These are phyloP conservation scores for Collybiopsis confluens DNA, from an alignment of 768 basidiomycete species.

Conservation along the genomic window DNA sequence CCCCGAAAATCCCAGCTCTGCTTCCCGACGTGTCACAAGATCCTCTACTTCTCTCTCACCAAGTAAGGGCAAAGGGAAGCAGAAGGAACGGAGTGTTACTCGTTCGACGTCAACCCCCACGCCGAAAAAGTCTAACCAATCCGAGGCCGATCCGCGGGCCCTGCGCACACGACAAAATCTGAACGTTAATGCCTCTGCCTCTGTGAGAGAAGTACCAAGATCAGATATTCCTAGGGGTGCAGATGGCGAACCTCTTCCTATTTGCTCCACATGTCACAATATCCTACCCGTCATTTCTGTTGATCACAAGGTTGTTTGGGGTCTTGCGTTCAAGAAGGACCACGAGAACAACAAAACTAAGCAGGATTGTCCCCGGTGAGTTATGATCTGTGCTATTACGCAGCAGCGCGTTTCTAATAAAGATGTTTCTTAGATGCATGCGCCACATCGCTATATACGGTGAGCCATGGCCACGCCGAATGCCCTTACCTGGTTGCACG, in stretches of 20 bases:
- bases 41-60: slow-evolving; percentile 6
- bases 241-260: slow-evolving; percentile 66
- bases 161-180: slow-evolving; percentile 45
- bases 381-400: slow-evolving; percentile 14
- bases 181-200: slow-evolving; percentile 29
- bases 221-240: slow-evolving; percentile 48
- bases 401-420: neutral
- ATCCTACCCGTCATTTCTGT: slow-evolving; percentile 74
- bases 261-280: slow-evolving; percentile 67
- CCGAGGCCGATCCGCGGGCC: slow-evolving; percentile 39
- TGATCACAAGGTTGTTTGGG: slow-evolving; percentile 74
- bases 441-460: slow-evolving; percentile 78
- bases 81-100: neutral
- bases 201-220: slow-evolving; percentile 32
- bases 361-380: slow-evolving; percentile 74
- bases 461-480: slow-evolving; percentile 65
- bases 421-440: slow-evolving; percentile 50
- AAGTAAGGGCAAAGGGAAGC: slow-evolving; percentile 5
- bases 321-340: slow-evolving; percentile 44
- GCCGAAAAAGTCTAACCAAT: slow-evolving; percentile 18
- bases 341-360: slow-evolving; percentile 54
- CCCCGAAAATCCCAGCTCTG: slow-evolving; percentile 27
- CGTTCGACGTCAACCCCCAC: neutral
- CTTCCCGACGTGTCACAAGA: neutral
- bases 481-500: slow-evolving; percentile 42